Percentiles rank a stretch among this genome's conserved stretches.
phyloP scores from a whole-genome alignment of 2,329 filamentous ascomycete species.

The Ustulina deusta region DNA sequence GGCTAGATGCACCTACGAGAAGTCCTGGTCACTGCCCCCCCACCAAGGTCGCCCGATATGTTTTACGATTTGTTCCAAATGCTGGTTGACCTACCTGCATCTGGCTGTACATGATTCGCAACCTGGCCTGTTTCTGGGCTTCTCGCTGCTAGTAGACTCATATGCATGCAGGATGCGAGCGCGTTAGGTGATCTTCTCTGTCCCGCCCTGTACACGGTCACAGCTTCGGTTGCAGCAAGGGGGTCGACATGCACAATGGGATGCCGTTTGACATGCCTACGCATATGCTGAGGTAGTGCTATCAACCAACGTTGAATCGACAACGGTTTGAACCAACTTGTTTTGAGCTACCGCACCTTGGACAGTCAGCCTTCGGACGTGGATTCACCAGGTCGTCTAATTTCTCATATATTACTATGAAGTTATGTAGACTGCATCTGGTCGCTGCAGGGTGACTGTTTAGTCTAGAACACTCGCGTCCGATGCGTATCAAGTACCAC shows the following conservation, averaged over 20 bases:
- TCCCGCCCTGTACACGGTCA: conserved; percentile 16
- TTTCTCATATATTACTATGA: not conserved
- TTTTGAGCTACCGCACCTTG: conserved; percentile 15
- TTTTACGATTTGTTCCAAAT: conserved; percentile 24
- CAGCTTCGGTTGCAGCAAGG: conserved; percentile 27
- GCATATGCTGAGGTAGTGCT: conserved; percentile 27
- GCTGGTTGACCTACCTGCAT: conserved; percentile 31
- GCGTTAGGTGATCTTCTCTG: not conserved
- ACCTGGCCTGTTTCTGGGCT: conserved; percentile 4
- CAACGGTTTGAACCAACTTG: conserved; percentile 15
- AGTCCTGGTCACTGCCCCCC: not conserved
- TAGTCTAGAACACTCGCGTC: conserved; percentile 30
- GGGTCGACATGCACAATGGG: conserved; percentile 26
- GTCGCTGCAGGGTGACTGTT: conserved; percentile 30
- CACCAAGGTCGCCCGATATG: conserved; percentile 15
- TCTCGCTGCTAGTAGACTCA: conserved; percentile 15
- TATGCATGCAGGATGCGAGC: conserved; percentile 20
- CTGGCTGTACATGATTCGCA: conserved; percentile 32
- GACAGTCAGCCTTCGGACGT: conserved; percentile 19
- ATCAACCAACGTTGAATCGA: conserved; percentile 21
- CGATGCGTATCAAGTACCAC: conserved; percentile 25
- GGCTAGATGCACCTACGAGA: conserved; percentile 11
- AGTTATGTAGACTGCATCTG: conserved; percentile 20
- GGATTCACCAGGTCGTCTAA: conserved; percentile 24
- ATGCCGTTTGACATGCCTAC: conserved; percentile 27